Percentiles rank a stretch among this genome's conserved stretches.
Evolutionary conservation across 23 red algal species (phyloP).

Genomic region (Porphyridium purpureum): DNA sequence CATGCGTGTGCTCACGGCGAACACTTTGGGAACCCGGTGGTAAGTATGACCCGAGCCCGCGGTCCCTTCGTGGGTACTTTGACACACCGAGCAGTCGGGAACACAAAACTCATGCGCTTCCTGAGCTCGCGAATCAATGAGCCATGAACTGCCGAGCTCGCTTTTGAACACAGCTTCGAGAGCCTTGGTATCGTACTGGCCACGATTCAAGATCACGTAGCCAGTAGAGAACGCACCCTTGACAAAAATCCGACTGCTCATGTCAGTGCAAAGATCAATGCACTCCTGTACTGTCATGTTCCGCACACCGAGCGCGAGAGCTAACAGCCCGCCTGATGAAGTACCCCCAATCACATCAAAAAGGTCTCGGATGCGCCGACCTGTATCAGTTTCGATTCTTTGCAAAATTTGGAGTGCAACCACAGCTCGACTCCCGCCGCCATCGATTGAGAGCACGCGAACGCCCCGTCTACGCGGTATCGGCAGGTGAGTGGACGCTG

Average conservation of each 20-base stretch:
- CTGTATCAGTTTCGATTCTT: conserved; percentile 14
- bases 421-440: conserved; percentile 31
- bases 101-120: background rate
- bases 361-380: conserved; percentile 7
- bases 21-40: conserved; percentile 18
- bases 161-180: conserved; percentile 6
- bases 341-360: conserved; percentile 41
- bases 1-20: conserved; percentile 25
- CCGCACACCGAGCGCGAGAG: conserved; percentile 12
- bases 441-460: conserved; percentile 21
- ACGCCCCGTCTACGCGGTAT: conserved; percentile 7
- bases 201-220: conserved; percentile 14
- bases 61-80: no score
- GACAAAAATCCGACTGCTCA: conserved; percentile 12
- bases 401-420: conserved; percentile 14
- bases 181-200: conserved; percentile 19
- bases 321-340: conserved; percentile 15
- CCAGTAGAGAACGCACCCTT: background rate
- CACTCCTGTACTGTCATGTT: conserved; percentile 15
- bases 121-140: conserved; percentile 8
- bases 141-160: conserved; percentile 3
- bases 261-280: conserved; percentile 13
- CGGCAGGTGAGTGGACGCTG: no score
- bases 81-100: no score
- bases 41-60: conserved; percentile 1